Evolutionary conservation across 306 rosid species (phyloP).

Genomic region (Lagenaria siceraria): DNA sequence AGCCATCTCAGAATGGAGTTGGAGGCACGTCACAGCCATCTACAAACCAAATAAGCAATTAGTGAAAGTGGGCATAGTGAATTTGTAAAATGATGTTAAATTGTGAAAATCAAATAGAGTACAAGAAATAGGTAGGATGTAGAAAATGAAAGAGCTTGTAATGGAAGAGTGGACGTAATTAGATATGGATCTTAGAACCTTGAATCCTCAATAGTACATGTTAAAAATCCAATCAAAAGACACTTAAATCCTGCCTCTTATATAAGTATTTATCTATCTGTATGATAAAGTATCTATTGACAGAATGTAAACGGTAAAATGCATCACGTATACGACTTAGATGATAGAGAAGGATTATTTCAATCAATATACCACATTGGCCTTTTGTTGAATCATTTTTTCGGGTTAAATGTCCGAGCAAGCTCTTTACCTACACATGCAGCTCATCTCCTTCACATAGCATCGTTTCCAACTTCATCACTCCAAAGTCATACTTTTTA

Average conservation of each 20-base stretch:
- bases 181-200: not conserved
- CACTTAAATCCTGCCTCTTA: not conserved
- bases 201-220: not conserved
- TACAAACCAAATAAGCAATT: slow-evolving; percentile 11
- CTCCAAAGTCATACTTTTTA: no score
- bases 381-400: not conserved
- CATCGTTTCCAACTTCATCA: no score
- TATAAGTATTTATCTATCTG: not conserved
- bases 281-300: not conserved
- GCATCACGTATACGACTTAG: not conserved
- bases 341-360: not conserved
- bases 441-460: no score
- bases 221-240: not conserved
- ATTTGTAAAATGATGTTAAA: not conserved
- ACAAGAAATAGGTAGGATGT: not conserved
- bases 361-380: not conserved
- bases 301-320: not conserved
- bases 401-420: not conserved
- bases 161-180: not conserved
- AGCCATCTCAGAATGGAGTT: slow-evolving; percentile 94
- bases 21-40: slow-evolving; percentile 84
- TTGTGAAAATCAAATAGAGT: not conserved
- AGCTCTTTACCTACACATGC: not conserved
- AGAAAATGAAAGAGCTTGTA: not conserved
- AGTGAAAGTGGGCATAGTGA: not conserved